Conservation (phyloP, 768 basidiomycete genomes). For the Suillus brevipes region DNA sequence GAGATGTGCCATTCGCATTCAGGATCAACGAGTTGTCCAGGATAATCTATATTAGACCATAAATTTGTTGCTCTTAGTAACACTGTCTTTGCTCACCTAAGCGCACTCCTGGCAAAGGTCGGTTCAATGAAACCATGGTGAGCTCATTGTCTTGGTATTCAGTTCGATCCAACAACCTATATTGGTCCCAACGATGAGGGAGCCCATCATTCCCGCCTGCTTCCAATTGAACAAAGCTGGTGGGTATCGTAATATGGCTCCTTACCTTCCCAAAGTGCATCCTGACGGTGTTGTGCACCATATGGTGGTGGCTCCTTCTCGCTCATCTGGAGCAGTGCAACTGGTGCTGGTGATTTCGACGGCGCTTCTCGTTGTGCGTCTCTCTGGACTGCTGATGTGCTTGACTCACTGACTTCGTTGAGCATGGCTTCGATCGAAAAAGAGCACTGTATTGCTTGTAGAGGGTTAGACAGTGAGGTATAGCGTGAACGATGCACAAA, state of each 20-base stretch:
- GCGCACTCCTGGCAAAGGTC: conserved; percentile 1
- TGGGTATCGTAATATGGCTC: neutral
- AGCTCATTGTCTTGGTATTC: neutral
- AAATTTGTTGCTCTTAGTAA: neutral
- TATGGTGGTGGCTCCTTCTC: neutral
- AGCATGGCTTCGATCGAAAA: too few relatives aligned
- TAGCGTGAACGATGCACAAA: too few relatives aligned
- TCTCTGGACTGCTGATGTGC: too few relatives aligned
- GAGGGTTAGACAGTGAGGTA: too few relatives aligned
- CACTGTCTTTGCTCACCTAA: neutral
- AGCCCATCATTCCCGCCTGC: neutral
- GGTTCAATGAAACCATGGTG: neutral
- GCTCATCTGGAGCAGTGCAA: too few relatives aligned
- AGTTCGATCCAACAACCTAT: fast-evolving
- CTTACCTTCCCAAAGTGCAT: neutral
- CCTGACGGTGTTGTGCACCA: neutral
- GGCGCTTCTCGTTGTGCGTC: too few relatives aligned
- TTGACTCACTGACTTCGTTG: too few relatives aligned
- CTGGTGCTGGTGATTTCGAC: too few relatives aligned
- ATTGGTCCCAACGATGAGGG: neutral
- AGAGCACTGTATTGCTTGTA: too few relatives aligned
- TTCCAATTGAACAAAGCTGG: neutral
- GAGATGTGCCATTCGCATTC: conserved; percentile 4
- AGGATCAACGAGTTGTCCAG: neutral
- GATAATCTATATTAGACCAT: neutral